Conservation (phyloP, 208 protist genomes). For the Wallacemonas sp. region DNA sequence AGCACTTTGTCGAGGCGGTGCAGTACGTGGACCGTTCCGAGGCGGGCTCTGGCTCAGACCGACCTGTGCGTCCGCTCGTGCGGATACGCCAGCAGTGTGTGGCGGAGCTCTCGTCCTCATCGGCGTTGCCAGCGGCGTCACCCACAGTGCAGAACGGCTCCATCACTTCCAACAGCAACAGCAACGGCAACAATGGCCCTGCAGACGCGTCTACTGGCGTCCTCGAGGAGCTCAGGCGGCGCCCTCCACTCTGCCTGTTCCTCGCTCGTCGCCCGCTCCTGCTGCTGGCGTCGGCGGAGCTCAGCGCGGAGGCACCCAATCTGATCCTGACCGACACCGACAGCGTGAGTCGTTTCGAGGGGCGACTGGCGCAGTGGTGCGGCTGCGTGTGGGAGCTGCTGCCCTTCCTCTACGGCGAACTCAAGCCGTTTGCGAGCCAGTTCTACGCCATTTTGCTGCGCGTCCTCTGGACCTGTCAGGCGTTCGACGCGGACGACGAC, state of each 20-base stretch:
- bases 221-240: constrained; percentile 12
- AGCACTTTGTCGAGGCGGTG: constrained; percentile 30
- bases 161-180: too few species aligned
- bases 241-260: not conserved
- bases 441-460: constrained; percentile 27
- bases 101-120: not conserved
- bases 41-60: too few species aligned
- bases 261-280: constrained; percentile 9
- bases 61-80: not conserved
- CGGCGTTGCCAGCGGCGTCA: too few species aligned
- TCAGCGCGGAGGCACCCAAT: constrained; percentile 4
- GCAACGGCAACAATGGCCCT: too few species aligned
- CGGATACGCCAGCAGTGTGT: not conserved
- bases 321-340: not conserved
- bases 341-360: constrained; percentile 14
- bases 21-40: constrained; percentile 31
- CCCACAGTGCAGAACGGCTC: not conserved
- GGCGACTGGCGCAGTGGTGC: constrained; percentile 26
- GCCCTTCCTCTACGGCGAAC: constrained; percentile 34
- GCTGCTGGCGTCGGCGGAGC: constrained; percentile 8
- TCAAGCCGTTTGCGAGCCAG: constrained; percentile 29
- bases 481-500: not conserved
- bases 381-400: constrained; percentile 27
- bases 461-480: constrained; percentile 20
- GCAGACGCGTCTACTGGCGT: not conserved